Evolutionary conservation across 2,329 filamentous ascomycete genomes (phyloP).

Genomic region (Pseudogymnoascus sp.): DNA sequence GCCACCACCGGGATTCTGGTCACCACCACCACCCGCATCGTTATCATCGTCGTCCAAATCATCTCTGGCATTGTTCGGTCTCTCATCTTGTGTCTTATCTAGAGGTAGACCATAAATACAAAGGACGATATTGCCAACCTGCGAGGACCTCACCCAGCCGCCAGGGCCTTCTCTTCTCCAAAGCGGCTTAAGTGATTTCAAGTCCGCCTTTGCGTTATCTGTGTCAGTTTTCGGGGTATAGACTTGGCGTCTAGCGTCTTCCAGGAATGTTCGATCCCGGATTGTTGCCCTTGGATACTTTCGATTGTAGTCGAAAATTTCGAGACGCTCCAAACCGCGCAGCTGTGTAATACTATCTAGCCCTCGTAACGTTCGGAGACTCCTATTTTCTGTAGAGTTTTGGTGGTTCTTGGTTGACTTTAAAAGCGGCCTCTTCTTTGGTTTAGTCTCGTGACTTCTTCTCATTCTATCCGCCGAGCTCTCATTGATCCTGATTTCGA

Average conservation of each 20-base stretch:
- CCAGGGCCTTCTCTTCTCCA: neutral
- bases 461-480: neutral
- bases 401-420: neutral
- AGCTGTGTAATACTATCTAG: neutral
- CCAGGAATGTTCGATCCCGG: neutral
- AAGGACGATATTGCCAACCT: neutral
- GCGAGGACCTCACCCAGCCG: neutral
- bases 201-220: neutral
- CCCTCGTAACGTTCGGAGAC: neutral
- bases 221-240: neutral
- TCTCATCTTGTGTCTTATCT: neutral
- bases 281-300: neutral
- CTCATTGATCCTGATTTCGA: neutral
- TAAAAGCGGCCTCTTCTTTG: neutral
- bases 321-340: neutral
- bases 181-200: neutral
- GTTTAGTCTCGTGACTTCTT: neutral
- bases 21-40: neutral
- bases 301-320: neutral
- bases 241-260: neutral
- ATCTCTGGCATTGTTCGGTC: neutral
- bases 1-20: neutral
- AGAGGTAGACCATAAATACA: neutral
- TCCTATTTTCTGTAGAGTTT: neutral
- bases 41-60: neutral